These are phyloP conservation scores for Coccomyxa sp. DNA, from an alignment of 139 green algal genomes.

Conservation along the genomic window DNA sequence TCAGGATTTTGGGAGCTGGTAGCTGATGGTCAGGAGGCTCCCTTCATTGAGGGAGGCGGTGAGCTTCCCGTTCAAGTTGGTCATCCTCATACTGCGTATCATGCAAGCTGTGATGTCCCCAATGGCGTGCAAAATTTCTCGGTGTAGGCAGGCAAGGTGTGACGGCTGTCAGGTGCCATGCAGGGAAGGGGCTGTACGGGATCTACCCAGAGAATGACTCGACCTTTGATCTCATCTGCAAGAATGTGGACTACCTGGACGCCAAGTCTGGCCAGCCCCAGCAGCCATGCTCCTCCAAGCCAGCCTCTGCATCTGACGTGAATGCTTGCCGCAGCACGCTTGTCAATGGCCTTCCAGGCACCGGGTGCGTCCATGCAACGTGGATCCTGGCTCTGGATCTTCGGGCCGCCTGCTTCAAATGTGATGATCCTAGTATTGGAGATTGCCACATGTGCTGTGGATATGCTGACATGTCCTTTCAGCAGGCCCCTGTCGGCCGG, in stretches of 20 bases:
- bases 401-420: neutral
- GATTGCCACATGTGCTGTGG: neutral
- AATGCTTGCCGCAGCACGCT: constrained; percentile 27
- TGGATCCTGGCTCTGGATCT: neutral
- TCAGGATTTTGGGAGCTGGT: constrained; percentile 60
- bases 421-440: neutral
- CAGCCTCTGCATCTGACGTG: neutral
- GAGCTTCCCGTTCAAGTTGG: too few species aligned
- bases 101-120: too few species aligned
- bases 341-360: constrained; percentile 31
- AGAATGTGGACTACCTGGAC: constrained; percentile 6
- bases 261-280: neutral
- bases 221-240: constrained; percentile 10
- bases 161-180: too few species aligned
- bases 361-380: constrained; percentile 23
- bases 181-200: constrained; percentile 10
- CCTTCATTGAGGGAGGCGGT: neutral
- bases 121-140: too few species aligned
- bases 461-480: neutral
- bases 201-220: constrained; percentile 18
- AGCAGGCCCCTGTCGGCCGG: neutral
- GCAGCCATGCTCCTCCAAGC: neutral
- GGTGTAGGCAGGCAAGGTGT: too few species aligned
- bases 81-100: too few species aligned
- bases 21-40: constrained; percentile 1